Evolutionary conservation across 805 yeast species (phyloP).

Genomic region (Schwanniomyces pseudopolymorphus): DNA sequence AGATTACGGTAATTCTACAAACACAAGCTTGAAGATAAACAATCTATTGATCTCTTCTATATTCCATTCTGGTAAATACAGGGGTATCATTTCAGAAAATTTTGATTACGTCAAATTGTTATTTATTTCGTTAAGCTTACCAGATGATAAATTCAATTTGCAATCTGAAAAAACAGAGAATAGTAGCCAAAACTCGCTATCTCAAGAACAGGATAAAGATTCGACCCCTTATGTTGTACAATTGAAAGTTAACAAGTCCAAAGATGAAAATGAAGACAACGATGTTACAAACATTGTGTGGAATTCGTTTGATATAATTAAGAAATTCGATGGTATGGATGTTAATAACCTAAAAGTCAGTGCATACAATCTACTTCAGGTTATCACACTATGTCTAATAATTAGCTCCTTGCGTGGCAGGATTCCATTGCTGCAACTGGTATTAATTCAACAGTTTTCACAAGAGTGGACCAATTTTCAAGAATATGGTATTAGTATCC

Average conservation of each 20-base stretch:
- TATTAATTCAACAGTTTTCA: conserved; percentile 17
- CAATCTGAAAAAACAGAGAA: background rate
- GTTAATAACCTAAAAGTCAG: conserved; percentile 34
- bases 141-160: background rate
- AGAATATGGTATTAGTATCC: conserved; percentile 40
- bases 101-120: conserved; percentile 45
- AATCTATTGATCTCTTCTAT: conserved; percentile 25
- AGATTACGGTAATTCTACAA: conserved; percentile 25
- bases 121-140: conserved; percentile 41
- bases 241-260: background rate
- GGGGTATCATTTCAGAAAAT: conserved; percentile 30
- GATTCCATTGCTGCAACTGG: conserved; percentile 22
- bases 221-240: background rate
- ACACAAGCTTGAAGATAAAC: conserved; percentile 42
- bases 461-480: conserved; percentile 45
- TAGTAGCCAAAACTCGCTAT: background rate
- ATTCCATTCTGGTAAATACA: conserved; percentile 44
- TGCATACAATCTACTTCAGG: conserved; percentile 38
- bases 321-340: conserved; percentile 46
- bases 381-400: conserved; percentile 51
- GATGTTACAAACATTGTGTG: conserved; percentile 18
- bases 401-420: conserved; percentile 13
- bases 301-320: conserved; percentile 34
- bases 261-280: background rate
- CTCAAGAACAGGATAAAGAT: background rate